Conservation (phyloP, 1,284 basidiomycete species). For the Cryptococcus sp. region DNA sequence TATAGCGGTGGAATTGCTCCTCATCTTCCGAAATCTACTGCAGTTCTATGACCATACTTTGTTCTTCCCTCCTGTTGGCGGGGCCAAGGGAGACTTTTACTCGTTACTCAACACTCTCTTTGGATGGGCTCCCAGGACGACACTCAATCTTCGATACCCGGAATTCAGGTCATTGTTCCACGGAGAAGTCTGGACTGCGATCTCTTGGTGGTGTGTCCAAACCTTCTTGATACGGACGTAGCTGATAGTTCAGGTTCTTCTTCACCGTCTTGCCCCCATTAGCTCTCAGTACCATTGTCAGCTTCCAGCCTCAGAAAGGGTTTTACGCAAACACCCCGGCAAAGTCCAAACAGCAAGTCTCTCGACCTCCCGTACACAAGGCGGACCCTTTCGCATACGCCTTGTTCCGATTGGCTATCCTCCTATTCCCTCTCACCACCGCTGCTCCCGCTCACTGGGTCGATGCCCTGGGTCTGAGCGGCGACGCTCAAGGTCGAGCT, state of each 20-base stretch:
- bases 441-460: slow-evolving; percentile 38
- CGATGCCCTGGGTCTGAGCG: slow-evolving; percentile 38
- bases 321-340: slow-evolving; percentile 13
- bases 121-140: slow-evolving; percentile 39
- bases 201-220: slow-evolving; percentile 40
- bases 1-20: slow-evolving; percentile 28
- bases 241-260: slow-evolving; percentile 22
- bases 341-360: slow-evolving; percentile 27
- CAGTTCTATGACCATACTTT: slow-evolving; percentile 38
- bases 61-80: slow-evolving; percentile 33
- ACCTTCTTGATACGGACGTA: not conserved
- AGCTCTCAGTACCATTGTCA: slow-evolving; percentile 36
- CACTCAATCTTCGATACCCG: slow-evolving; percentile 28
- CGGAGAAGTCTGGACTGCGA: slow-evolving; percentile 32
- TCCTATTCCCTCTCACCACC: slow-evolving; percentile 40
- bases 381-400: slow-evolving; percentile 40
- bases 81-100: slow-evolving; percentile 25
- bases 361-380: not conserved
- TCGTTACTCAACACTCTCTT: slow-evolving; percentile 32
- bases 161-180: slow-evolving; percentile 22
- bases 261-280: slow-evolving; percentile 42
- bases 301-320: slow-evolving; percentile 38
- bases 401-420: slow-evolving; percentile 39
- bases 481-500: slow-evolving; percentile 39
- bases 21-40: slow-evolving; percentile 33